phyloP scores from a whole-genome alignment of 208 protist species.

The Crithidia bombi region DNA sequence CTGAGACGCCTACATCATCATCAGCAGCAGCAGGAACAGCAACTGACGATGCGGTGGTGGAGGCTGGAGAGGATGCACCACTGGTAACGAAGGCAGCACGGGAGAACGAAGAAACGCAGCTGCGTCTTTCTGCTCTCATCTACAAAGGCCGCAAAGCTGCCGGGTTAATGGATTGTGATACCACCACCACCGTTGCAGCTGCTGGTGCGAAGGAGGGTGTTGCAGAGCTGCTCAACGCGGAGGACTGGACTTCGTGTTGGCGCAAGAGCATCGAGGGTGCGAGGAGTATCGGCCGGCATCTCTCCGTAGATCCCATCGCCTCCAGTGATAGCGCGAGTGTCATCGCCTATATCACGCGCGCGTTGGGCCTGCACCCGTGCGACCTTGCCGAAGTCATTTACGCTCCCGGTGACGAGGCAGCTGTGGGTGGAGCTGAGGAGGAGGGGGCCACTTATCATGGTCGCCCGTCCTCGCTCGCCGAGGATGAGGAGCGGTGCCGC shows the following conservation, averaged over 20 bases:
- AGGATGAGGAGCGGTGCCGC: slow-evolving; percentile 38
- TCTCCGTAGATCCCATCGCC: slow-evolving; percentile 36
- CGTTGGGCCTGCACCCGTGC: slow-evolving; percentile 51
- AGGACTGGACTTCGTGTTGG: slow-evolving; percentile 32
- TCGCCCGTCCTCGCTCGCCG: slow-evolving; percentile 32
- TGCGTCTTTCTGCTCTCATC: slow-evolving; percentile 33
- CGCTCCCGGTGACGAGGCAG: neutral
- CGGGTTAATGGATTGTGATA: neutral
- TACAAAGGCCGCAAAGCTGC: slow-evolving; percentile 22
- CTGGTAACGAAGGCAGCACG: neutral
- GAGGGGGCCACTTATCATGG: neutral
- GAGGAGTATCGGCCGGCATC: slow-evolving; percentile 11
- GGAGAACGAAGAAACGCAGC: slow-evolving; percentile 12
- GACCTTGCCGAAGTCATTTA: slow-evolving; percentile 24
- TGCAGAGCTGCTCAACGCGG: slow-evolving; percentile 10
- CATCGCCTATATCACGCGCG: slow-evolving; percentile 49
- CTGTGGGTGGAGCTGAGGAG: neutral
- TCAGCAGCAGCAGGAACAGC: neutral
- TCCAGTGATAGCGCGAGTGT: slow-evolving; percentile 32
- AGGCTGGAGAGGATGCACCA: neutral
- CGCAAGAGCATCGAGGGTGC: slow-evolving; percentile 30
- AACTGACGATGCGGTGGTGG: neutral
- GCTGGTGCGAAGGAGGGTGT: neutral
- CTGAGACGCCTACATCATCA: no score
- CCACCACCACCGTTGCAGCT: neutral